Evolutionary conservation across 73 alveolate genomes (phyloP).

Genomic region (Paramecium sonneborni): DNA sequence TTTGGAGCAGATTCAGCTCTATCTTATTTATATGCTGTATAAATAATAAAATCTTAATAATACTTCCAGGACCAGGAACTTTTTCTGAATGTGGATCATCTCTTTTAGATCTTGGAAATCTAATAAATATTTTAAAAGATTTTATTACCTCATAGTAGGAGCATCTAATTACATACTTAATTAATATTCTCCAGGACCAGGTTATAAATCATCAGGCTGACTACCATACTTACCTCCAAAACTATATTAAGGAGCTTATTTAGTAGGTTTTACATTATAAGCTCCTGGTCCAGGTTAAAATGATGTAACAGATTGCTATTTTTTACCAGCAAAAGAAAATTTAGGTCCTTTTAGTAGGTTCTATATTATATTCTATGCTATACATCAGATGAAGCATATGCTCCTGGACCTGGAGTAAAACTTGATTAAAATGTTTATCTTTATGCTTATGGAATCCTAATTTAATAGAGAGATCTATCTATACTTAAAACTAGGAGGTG

Average conservation of each 20-base stretch:
- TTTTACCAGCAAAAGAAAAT: slow-evolving; percentile 11
- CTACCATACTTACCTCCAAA: slow-evolving; percentile 11
- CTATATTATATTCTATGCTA: not conserved
- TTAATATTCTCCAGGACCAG: slow-evolving; percentile 50
- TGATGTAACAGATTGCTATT: not conserved
- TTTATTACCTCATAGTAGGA: not conserved
- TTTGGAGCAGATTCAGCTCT: slow-evolving; percentile 48
- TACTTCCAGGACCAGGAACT: slow-evolving; percentile 57
- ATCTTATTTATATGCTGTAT: not conserved
- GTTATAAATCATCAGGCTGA: not conserved
- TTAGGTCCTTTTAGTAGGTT: slow-evolving; percentile 10
- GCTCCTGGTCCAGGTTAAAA: slow-evolving; percentile 61
- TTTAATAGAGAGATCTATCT: not conserved
- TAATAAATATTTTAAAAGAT: not conserved
- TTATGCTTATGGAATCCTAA: slow-evolving; percentile 30
- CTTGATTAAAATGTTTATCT: slow-evolving; percentile 29
- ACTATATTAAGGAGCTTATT: slow-evolving; percentile 7
- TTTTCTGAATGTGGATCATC: not conserved
- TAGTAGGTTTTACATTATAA: not conserved
- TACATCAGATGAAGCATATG: slow-evolving; percentile 44
- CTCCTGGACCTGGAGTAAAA: slow-evolving; percentile 57
- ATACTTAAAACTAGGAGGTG: slow-evolving; percentile 41
- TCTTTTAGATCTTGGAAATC: not conserved
- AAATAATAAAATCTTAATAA: not conserved
- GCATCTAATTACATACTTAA: not conserved